Conservation (phyloP, 2,329 filamentous ascomycete genomes). For the Aureobasidium zeae region DNA sequence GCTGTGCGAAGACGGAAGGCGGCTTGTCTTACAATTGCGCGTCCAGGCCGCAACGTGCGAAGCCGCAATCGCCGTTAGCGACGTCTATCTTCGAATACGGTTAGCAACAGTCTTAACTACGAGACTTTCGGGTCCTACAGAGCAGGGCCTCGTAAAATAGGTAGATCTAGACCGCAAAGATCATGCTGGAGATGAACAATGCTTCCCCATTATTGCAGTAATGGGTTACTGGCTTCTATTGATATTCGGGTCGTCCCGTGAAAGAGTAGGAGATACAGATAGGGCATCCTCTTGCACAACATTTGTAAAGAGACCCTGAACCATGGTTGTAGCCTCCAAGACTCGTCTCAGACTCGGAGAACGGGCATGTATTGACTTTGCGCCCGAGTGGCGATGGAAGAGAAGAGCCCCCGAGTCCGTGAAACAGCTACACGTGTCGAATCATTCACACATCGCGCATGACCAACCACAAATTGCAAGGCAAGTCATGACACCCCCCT, state of each 20-base stretch:
- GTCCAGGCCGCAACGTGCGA: not conserved
- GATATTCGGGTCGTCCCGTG: too few species aligned
- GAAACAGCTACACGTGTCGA: not conserved
- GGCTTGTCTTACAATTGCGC: slow-evolving; percentile 4
- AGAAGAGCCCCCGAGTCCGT: not conserved
- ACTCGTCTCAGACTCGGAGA: not conserved
- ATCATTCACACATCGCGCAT: slow-evolving; percentile 6
- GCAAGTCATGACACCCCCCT: not conserved
- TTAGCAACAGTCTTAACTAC: slow-evolving; percentile 4
- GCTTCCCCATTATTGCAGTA: too few species aligned
- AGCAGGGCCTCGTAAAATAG: not conserved
- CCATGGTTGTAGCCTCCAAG: not conserved
- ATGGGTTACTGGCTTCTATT: too few species aligned
- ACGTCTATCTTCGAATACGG: slow-evolving; percentile 7
- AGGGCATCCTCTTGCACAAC: too few species aligned
- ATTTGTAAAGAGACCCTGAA: too few species aligned
- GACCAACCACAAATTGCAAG: slow-evolving; percentile 1
- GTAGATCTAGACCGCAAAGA: not conserved
- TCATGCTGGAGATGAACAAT: too few species aligned
- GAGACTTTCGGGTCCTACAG: slow-evolving; percentile 7
- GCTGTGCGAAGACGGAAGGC: slow-evolving; percentile 4
- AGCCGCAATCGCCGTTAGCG: slow-evolving; percentile 1
- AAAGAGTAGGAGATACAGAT: not conserved
- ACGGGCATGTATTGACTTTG: not conserved
- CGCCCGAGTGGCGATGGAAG: not conserved